A percentile compares a stretch with the other conserved stretches of the same genome.
Evolutionary conservation across 176 grass and related monocot genomes (phyloP).

Genomic region (Lolium multiflorum): DNA sequence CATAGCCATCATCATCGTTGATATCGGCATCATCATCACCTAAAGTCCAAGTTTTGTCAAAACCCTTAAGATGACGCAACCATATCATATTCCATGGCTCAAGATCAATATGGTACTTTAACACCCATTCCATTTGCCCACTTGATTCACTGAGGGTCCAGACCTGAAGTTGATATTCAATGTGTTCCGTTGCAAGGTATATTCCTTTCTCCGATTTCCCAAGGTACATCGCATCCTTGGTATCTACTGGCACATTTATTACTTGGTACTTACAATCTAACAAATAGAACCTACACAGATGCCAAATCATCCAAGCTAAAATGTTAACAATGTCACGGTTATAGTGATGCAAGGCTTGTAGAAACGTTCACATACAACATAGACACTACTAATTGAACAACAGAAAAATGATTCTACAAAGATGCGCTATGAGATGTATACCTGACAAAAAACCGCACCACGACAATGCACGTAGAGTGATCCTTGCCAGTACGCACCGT

Average conservation of each 20-base stretch:
- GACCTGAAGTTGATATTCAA: neutral
- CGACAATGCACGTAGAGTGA: neutral
- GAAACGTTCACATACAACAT: neutral
- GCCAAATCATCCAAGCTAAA: neutral
- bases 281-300: neutral
- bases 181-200: neutral
- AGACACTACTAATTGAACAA: neutral
- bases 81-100: neutral
- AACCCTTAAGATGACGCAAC: neutral
- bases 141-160: neutral
- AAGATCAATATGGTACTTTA: neutral
- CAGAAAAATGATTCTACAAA: neutral
- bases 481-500: neutral
- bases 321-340: neutral
- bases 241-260: neutral
- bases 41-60: neutral
- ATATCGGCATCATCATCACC: neutral
- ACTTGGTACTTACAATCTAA: neutral
- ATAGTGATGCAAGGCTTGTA: neutral
- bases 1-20: no score
- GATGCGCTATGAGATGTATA: neutral
- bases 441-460: slow-evolving; percentile 1
- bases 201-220: neutral
- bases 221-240: neutral
- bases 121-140: neutral